Percentiles rank a stretch among this genome's conserved stretches.
Conservation (phyloP, 2,329 filamentous ascomycete genomes). For the Parafenestella ontariensis region DNA sequence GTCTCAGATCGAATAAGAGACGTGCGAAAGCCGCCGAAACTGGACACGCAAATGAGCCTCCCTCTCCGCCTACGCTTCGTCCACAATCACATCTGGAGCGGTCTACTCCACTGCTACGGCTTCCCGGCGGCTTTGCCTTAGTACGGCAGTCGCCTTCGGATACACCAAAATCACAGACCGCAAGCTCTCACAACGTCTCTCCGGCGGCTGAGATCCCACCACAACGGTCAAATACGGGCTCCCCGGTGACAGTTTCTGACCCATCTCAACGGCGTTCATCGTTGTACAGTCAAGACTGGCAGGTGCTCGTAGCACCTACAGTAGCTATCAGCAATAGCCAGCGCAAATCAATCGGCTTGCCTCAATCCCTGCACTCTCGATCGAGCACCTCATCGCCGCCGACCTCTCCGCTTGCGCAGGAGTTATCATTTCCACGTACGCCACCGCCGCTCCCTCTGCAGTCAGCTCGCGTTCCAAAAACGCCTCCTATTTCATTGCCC, state of each 20-base stretch:
- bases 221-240: constrained; percentile 2
- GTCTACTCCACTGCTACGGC: constrained; percentile 23
- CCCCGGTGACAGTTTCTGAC: constrained; percentile 8
- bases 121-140: constrained; percentile 32
- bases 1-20: not conserved
- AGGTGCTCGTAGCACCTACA: constrained; percentile 8
- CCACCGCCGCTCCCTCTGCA: constrained; percentile 11
- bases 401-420: constrained; percentile 13
- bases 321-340: constrained; percentile 9
- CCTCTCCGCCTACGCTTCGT: not conserved
- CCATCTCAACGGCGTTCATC: constrained; percentile 16
- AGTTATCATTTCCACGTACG: constrained; percentile 6
- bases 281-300: constrained; percentile 17
- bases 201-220: constrained; percentile 3
- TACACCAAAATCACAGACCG: constrained; percentile 7
- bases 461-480: not conserved
- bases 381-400: constrained; percentile 12
- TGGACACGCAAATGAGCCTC: not conserved
- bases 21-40: not conserved
- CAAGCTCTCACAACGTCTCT: constrained; percentile 5
- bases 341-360: constrained; percentile 13
- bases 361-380: constrained; percentile 8
- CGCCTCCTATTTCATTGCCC: not conserved
- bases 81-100: not conserved
- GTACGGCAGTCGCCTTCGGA: constrained; percentile 23